Conservation (phyloP, 2,329 filamentous ascomycete genomes). For the Pseudogymnoascus sp. region DNA sequence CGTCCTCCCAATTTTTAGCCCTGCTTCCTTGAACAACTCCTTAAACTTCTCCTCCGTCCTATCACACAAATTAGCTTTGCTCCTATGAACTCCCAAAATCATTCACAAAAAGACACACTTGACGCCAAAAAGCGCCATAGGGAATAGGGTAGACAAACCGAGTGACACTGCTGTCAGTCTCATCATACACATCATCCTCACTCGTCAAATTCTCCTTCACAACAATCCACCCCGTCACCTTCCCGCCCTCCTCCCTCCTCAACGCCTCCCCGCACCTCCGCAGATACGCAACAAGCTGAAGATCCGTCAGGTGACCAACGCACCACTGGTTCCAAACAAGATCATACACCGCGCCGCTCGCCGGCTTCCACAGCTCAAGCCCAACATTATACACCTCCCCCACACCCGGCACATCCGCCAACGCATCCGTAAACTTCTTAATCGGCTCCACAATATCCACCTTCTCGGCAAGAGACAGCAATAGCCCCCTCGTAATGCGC, state of each 20-base stretch:
- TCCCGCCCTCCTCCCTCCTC: slow-evolving; percentile 31
- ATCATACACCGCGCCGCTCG: slow-evolving; percentile 52
- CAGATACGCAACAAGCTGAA: slow-evolving; percentile 62
- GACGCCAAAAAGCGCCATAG: slow-evolving; percentile 35
- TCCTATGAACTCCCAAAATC: slow-evolving; percentile 1
- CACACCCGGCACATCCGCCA: slow-evolving; percentile 52
- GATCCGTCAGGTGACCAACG: slow-evolving; percentile 71
- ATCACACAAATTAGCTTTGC: slow-evolving; percentile 11
- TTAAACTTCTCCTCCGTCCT: slow-evolving; percentile 68
- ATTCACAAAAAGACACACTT: background rate
- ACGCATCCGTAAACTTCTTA: slow-evolving; percentile 63
- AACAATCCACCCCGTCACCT: slow-evolving; percentile 51
- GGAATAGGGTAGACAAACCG: background rate
- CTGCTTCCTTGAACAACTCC: slow-evolving; percentile 60
- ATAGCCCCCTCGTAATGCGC: slow-evolving; percentile 68
- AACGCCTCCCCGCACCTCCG: slow-evolving; percentile 49
- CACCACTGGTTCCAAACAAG: slow-evolving; percentile 92
- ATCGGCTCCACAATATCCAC: slow-evolving; percentile 86
- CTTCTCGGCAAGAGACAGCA: slow-evolving; percentile 60
- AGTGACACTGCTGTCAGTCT: slow-evolving; percentile 70
- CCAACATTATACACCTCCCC: slow-evolving; percentile 63
- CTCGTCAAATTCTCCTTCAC: slow-evolving; percentile 73
- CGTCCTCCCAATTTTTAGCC: slow-evolving; percentile 58
- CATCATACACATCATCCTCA: slow-evolving; percentile 64
- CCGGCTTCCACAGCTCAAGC: slow-evolving; percentile 61